Conservation (phyloP, 768 basidiomycete species). For the Coprinopsis cinerea region DNA sequence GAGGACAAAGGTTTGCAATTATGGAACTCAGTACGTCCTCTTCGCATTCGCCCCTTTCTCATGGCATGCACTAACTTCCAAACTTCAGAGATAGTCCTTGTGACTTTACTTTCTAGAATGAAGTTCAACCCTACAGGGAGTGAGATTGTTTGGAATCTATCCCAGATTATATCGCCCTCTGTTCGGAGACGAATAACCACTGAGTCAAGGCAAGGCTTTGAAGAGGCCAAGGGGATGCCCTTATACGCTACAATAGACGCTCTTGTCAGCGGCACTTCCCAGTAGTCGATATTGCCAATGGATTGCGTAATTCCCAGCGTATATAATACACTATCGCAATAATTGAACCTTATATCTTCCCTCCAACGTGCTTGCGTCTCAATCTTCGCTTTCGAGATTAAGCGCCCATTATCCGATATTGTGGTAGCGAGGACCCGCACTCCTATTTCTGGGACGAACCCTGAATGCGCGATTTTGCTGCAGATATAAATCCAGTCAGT, state of each 20-base stretch:
- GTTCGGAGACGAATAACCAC: neutral
- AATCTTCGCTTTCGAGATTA: no score
- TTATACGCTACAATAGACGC: neutral
- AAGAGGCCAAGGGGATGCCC: neutral
- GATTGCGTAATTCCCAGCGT: no score
- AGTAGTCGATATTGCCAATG: no score
- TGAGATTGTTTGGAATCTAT: conserved; percentile 40
- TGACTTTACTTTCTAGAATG: conserved; percentile 30
- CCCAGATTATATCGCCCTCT: conserved; percentile 42
- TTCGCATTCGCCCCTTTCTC: neutral
- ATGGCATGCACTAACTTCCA: neutral
- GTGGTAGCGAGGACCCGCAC: no score
- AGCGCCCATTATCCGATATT: no score
- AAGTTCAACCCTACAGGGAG: conserved; percentile 29
- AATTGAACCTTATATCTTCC: no score
- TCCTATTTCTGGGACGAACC: no score
- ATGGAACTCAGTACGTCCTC: conserved; percentile 46
- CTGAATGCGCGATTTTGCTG: no score
- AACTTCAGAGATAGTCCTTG: conserved; percentile 33
- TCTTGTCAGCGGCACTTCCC: no score
- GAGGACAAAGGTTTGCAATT: conserved; percentile 50
- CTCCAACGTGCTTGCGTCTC: no score
- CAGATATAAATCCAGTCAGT: no score
- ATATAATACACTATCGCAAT: no score
- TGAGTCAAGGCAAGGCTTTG: neutral